Evolutionary conservation across 495 filamentous ascomycete genomes (phyloP).

Genomic region (Oidiodendron maius): DNA sequence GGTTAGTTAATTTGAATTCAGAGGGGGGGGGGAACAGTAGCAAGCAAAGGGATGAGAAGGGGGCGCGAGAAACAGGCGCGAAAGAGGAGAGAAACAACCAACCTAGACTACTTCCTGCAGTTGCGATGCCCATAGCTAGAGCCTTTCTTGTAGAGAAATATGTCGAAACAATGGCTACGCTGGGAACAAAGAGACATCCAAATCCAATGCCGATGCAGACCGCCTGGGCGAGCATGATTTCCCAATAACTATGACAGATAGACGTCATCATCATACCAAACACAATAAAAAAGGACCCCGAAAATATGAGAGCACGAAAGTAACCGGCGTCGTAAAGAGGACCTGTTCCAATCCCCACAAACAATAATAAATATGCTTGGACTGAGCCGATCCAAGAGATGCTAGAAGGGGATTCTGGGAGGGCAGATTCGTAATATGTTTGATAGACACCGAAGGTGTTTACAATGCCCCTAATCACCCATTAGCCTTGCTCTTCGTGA

Average conservation of each 20-base stretch:
- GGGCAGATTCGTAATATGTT: slow-evolving; percentile 51
- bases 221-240: slow-evolving; percentile 69
- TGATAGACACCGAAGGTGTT: slow-evolving; percentile 69
- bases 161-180: slow-evolving; percentile 57
- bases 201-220: slow-evolving; percentile 65
- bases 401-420: slow-evolving; percentile 47
- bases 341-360: slow-evolving; percentile 43
- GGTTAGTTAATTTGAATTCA: background rate
- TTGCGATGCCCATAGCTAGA: slow-evolving; percentile 48
- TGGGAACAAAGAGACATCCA: slow-evolving; percentile 65
- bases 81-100: no score
- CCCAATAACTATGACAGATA: slow-evolving; percentile 57
- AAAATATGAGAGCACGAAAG: slow-evolving; percentile 38
- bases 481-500: no score
- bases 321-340: slow-evolving; percentile 49
- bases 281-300: slow-evolving; percentile 47
- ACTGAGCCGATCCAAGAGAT: slow-evolving; percentile 71
- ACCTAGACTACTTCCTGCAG: background rate
- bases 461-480: slow-evolving; percentile 64
- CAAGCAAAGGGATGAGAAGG: no score
- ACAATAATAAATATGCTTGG: slow-evolving; percentile 56
- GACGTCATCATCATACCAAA: slow-evolving; percentile 65
- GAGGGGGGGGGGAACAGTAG: no score
- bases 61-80: no score
- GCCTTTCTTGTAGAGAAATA: slow-evolving; percentile 60